Percentiles rank a stretch among this genome's conserved stretches.
These are phyloP conservation scores for Pseudoscleropodium purum DNA, from an alignment of 225 moss, liverwort and hornwort species.

Conservation along the genomic window DNA sequence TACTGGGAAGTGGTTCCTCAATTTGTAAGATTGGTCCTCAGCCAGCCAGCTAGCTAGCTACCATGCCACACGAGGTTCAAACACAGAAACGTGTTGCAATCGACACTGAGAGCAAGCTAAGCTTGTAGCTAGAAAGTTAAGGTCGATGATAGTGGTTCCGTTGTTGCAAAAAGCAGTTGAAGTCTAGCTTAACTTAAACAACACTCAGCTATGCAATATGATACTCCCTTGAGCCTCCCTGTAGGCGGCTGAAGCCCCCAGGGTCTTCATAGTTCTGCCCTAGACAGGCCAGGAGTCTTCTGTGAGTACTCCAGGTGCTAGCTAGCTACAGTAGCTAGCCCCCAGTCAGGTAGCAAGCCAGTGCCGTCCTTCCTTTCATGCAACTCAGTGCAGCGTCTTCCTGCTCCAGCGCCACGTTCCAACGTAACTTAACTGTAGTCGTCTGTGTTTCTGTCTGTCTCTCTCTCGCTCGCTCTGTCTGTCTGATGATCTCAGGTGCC, in stretches of 20 bases:
- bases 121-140: neutral
- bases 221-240: neutral
- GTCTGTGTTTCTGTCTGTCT: neutral
- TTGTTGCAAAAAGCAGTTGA: neutral
- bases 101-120: neutral
- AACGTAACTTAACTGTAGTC: neutral
- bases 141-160: neutral
- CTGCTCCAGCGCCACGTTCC: neutral
- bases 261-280: neutral
- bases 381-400: neutral
- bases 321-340: neutral
- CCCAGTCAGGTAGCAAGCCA: neutral
- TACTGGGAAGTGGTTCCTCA: neutral
- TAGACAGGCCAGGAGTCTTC: neutral
- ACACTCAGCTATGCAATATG: neutral
- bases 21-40: neutral
- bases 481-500: slow-evolving; percentile 7
- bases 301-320: neutral
- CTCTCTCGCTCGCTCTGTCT: too few relatives aligned
- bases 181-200: neutral
- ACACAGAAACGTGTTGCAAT: neutral
- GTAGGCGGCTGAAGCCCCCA: neutral
- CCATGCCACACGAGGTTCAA: neutral
- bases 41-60: neutral
- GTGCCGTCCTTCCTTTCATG: neutral